Conservation (phyloP, 192 early-diverging fungal genomes). For the Backusella circina region DNA sequence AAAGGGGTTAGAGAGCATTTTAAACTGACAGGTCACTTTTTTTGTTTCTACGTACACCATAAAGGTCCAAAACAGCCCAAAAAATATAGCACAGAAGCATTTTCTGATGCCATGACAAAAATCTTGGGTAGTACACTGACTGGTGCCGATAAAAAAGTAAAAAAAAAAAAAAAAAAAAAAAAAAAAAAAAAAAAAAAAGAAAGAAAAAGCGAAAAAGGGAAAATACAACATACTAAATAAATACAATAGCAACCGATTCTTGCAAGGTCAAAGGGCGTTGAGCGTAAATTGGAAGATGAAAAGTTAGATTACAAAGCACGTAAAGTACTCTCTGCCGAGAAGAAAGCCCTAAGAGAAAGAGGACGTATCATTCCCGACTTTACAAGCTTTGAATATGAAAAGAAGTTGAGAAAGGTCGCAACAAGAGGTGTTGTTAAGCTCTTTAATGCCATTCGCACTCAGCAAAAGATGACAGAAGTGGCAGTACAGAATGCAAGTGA, state of each 20-base stretch:
- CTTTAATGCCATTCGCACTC: conserved; percentile 90
- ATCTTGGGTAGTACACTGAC: conserved; percentile 54
- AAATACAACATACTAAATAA: no score
- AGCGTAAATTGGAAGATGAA: conserved; percentile 79
- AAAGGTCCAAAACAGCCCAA: conserved; percentile 22
- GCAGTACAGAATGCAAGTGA: conserved; percentile 51
- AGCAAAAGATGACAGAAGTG: conserved; percentile 77
- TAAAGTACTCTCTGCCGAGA: conserved; percentile 69
- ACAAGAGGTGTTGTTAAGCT: conserved; percentile 92
- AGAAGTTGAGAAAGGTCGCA: conserved; percentile 84
- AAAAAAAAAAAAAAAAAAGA: no score
- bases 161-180: neutral
- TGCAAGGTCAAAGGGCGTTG: conserved; percentile 75
- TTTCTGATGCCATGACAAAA: conserved; percentile 65
- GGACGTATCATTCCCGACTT: conserved; percentile 75
- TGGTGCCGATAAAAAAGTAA: conserved; percentile 37
- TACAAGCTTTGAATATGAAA: conserved; percentile 82
- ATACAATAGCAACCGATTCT: conserved; percentile 69
- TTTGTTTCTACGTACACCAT: neutral
- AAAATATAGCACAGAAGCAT: conserved; percentile 53
- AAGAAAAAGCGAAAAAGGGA: no score
- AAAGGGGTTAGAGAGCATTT: neutral
- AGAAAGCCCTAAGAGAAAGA: conserved; percentile 57
- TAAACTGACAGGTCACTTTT: neutral
- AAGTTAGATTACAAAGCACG: conserved; percentile 83